Evolutionary conservation across 106 monocot species (phyloP), one percentile per base, ranked within the genome.

Genomic region (Gastrodia elata): DNA sequence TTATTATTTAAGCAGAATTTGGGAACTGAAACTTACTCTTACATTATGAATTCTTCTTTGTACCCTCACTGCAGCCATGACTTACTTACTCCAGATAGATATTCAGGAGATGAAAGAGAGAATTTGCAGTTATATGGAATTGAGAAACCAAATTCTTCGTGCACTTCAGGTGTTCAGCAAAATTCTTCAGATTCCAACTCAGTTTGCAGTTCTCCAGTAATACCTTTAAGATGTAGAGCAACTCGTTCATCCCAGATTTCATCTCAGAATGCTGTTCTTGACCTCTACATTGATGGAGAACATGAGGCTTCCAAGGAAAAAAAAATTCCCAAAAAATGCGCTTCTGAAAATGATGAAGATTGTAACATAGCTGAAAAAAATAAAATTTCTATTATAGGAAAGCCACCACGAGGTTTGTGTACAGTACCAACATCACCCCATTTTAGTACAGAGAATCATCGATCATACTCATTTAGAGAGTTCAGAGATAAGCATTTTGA

Each of bases 241-340:
- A 44, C 85, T 71, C 57, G 74, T 13, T 20, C 83, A 42, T 67
- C 68, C 8, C 71, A 77, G 25, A 49, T 65, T 34, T 64, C 67
- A 58, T 64, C 68, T 24, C 48, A 68, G 18, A 81, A 76, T 33
- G 75, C 61, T 39, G 38, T 65, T 32, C 71, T 83, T 6, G 85
- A 89, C 42, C 83, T 83, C 59, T 89, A 81, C 59, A 82, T 84
- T 38, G 89, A 84, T 76, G 79, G 82, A 39, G 85, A 86, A 71
- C 71, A 88, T 56, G 74, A 80, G 33, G 37, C 44, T 30, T 64
- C 28, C 27, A 77, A 70, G 68, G 48, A 36, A 28, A 64, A 9
- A 41, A 37, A 80, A 37, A 41, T 76, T 64, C 64, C 43, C 75
- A 73, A 39, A 48, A 71, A 33, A 65, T 40, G 39, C 39, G 28